phyloP scores from a whole-genome alignment of 139 green algal genomes.

The Auxenochlorella pyrenoidosa region DNA sequence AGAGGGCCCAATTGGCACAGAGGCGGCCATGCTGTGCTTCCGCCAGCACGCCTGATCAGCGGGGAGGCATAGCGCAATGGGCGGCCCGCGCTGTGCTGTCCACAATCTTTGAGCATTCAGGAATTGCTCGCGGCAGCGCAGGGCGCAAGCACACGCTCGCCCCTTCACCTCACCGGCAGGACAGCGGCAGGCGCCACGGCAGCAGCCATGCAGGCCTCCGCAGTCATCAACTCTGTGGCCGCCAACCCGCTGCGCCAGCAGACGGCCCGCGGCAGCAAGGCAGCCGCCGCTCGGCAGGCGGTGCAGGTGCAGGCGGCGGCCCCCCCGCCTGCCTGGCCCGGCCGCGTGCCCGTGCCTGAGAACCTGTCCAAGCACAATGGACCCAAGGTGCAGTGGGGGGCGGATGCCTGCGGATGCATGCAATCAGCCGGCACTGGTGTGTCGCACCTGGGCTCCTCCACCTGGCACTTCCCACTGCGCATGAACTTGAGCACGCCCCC shows the following conservation, averaged over 20 bases:
- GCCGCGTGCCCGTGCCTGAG: slow-evolving; percentile 53
- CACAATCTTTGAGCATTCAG: too few species aligned
- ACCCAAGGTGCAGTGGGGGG: slow-evolving; percentile 42
- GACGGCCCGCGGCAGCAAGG: background rate
- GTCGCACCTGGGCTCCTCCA: background rate
- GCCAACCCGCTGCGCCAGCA: slow-evolving; percentile 13
- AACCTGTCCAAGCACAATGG: slow-evolving; percentile 32
- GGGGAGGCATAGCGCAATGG: too few species aligned
- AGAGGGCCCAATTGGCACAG: too few species aligned
- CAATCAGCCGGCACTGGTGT: background rate
- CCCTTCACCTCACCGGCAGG: background rate
- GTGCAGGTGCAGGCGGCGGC: slow-evolving; percentile 27
- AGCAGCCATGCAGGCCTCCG: background rate
- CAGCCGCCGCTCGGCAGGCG: background rate
- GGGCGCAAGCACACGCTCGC: background rate
- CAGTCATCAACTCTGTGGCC: background rate
- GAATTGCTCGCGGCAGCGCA: background rate
- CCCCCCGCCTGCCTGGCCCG: slow-evolving; percentile 70
- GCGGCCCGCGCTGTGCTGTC: background rate
- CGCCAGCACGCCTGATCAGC: too few species aligned
- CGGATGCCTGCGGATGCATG: background rate
- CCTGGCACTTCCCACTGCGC: background rate
- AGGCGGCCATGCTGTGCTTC: too few species aligned
- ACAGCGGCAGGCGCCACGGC: background rate
- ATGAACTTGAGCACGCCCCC: background rate